Percentiles rank a stretch among this genome's conserved stretches.
phyloP scores from a whole-genome alignment of 345 rosid species.

The Punica granatum region DNA sequence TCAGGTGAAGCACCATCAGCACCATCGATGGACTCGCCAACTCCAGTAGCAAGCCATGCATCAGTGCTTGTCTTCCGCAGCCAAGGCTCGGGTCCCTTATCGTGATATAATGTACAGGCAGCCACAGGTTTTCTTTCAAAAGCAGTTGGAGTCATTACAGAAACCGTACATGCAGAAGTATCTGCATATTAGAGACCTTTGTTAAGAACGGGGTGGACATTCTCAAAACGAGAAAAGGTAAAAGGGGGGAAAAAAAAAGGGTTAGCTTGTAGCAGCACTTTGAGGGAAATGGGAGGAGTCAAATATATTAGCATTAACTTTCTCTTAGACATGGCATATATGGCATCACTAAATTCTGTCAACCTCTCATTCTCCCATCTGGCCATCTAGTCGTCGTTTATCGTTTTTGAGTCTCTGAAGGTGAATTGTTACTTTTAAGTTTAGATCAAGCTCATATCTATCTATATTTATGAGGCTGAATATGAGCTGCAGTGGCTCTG shows the following conservation, averaged over 20 bases:
- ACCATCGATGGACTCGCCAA: conserved; percentile 79
- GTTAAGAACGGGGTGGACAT: neutral
- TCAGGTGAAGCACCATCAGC: conserved; percentile 76
- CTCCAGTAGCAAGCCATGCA: conserved; percentile 94
- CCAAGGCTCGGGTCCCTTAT: conserved; percentile 94
- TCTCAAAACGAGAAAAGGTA: neutral
- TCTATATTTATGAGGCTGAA: neutral
- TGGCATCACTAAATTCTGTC: neutral
- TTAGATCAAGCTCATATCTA: neutral
- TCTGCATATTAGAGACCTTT: conserved; percentile 36
- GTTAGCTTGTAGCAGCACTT: neutral
- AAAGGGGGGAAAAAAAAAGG: too few species aligned
- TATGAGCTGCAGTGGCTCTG: neutral
- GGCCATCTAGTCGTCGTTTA: too few species aligned
- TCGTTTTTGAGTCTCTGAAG: too few species aligned
- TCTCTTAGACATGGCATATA: neutral
- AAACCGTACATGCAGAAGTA: conserved; percentile 74
- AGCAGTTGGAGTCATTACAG: conserved; percentile 55
- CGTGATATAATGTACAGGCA: conserved; percentile 91
- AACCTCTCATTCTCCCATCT: too few species aligned
- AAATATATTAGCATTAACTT: neutral
- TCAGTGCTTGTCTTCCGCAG: conserved; percentile 90
- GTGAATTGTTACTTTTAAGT: too few species aligned
- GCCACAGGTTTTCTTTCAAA: conserved; percentile 59
- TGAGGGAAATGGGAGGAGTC: neutral